phyloP scores from a whole-genome alignment of 352 stramenopile species.

The Phytophthora boehmeriae region DNA sequence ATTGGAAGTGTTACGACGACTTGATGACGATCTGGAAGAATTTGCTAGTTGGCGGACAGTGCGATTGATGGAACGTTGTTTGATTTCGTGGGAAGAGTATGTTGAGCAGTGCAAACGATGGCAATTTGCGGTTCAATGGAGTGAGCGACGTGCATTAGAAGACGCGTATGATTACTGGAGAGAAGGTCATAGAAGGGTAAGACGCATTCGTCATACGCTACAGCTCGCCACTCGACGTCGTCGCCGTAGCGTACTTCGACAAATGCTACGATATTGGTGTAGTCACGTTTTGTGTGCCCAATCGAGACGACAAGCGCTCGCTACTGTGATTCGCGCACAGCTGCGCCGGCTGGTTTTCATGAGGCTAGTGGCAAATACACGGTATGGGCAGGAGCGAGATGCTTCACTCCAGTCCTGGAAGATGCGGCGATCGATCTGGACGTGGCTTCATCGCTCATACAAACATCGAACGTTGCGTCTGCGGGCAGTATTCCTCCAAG shows the following conservation, averaged over 20 bases:
- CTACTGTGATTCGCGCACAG: conserved; percentile 13
- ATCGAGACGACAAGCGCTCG: conserved; percentile 14
- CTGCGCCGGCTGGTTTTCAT: conserved; percentile 20
- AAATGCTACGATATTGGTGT: conserved; percentile 18
- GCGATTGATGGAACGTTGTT: conserved; percentile 4
- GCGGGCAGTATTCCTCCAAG: conserved; percentile 23
- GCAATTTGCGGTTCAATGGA: conserved; percentile 33
- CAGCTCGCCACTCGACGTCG: conserved; percentile 21
- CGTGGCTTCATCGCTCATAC: conserved; percentile 24
- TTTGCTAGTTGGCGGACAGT: conserved; percentile 6
- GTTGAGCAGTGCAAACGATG: conserved; percentile 22
- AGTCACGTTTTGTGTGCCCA: not conserved
- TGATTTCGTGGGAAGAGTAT: conserved; percentile 22
- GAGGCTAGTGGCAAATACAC: conserved; percentile 1
- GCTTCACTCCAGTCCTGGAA: conserved; percentile 21
- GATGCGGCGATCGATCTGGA: conserved; percentile 21
- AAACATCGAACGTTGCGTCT: conserved; percentile 19
- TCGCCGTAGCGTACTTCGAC: conserved; percentile 19
- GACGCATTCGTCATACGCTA: conserved; percentile 11
- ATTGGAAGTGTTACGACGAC: conserved; percentile 12
- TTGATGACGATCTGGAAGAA: conserved; percentile 6
- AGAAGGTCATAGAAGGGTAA: conserved; percentile 14
- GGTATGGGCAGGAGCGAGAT: conserved; percentile 9
- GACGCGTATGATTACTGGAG: conserved; percentile 26
- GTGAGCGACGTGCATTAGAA: conserved; percentile 17